These are phyloP conservation scores for Penicillium manginii DNA, from an alignment of 495 filamentous ascomycete genomes.

Conservation along the genomic window DNA sequence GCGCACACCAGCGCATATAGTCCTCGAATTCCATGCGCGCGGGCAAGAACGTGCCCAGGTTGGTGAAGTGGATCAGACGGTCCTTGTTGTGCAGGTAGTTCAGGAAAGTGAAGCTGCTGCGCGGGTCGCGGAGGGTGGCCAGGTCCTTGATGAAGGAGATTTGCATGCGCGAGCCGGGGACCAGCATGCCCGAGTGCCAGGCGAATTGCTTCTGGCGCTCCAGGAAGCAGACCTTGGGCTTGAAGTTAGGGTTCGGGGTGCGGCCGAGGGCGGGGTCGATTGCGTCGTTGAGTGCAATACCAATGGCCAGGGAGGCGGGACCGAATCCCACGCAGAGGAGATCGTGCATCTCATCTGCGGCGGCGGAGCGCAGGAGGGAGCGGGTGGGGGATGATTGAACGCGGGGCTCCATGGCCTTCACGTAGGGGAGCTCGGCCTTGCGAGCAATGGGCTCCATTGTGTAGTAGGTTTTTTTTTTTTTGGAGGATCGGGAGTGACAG, in stretches of 20 bases:
- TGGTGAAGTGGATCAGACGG: constrained; percentile 85
- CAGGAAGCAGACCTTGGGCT: constrained; percentile 78
- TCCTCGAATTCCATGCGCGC: constrained; percentile 90
- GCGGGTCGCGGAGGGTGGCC: constrained; percentile 83
- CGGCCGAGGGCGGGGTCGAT: constrained; percentile 43
- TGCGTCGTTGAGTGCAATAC: constrained; percentile 82
- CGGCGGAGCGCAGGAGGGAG: constrained; percentile 31
- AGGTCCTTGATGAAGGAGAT: constrained; percentile 98
- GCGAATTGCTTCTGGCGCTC: constrained; percentile 83
- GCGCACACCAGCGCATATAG: constrained; percentile 91
- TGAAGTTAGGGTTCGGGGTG: constrained; percentile 29
- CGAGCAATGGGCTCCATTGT: constrained; percentile 28
- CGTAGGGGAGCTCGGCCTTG: constrained; percentile 27
- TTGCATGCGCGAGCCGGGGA: constrained; percentile 94
- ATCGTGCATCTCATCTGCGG: constrained; percentile 69
- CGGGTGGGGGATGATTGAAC: constrained; percentile 17
- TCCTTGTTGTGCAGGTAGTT: constrained; percentile 85
- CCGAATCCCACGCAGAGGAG: constrained; percentile 92
- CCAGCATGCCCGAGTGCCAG: constrained; percentile 95
- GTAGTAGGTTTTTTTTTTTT: no score
- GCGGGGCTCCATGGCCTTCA: constrained; percentile 23
- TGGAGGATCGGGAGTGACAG: no score
- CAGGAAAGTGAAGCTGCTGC: constrained; percentile 91
- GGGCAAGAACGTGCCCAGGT: constrained; percentile 86
- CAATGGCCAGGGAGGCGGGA: constrained; percentile 90